Conservation (phyloP, 2,329 filamentous ascomycete genomes). For the Calonectria leucothoes region DNA sequence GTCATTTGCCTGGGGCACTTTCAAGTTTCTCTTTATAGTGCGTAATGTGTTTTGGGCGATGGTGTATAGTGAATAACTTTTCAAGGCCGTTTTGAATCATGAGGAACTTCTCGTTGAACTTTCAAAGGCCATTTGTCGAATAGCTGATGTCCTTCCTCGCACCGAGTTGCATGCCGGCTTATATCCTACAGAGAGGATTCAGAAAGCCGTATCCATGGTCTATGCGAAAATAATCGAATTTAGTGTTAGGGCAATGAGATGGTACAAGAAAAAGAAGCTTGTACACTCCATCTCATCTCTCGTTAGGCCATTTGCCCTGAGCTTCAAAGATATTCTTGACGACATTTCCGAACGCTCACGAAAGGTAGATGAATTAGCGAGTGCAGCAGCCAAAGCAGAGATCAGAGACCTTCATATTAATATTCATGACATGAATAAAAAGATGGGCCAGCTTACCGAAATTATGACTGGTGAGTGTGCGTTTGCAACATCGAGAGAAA, state of each 20-base stretch:
- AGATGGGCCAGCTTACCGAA: neutral
- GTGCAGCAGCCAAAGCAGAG: neutral
- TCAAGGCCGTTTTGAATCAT: neutral
- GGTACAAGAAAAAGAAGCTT: neutral
- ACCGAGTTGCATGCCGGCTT: neutral
- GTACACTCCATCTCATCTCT: neutral
- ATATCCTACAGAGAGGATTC: neutral
- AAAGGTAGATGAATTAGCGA: neutral
- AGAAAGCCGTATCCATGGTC: neutral
- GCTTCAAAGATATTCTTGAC: neutral
- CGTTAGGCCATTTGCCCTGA: neutral
- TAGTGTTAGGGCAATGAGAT: neutral
- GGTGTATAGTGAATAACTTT: no score
- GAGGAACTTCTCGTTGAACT: neutral
- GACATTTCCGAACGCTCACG: neutral
- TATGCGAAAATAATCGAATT: neutral
- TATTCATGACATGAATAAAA: neutral
- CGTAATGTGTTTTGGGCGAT: neutral
- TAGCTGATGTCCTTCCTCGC: neutral
- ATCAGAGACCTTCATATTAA: constrained; percentile 1
- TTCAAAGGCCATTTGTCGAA: neutral
- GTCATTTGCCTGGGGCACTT: neutral
- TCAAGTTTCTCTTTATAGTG: neutral
- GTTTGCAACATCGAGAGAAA: neutral
- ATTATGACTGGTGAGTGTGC: neutral